Percentiles rank a stretch among this genome's conserved stretches.
Evolutionary conservation across 2,329 filamentous ascomycete species (phyloP).

Genomic region (Monosporascus ibericus): DNA sequence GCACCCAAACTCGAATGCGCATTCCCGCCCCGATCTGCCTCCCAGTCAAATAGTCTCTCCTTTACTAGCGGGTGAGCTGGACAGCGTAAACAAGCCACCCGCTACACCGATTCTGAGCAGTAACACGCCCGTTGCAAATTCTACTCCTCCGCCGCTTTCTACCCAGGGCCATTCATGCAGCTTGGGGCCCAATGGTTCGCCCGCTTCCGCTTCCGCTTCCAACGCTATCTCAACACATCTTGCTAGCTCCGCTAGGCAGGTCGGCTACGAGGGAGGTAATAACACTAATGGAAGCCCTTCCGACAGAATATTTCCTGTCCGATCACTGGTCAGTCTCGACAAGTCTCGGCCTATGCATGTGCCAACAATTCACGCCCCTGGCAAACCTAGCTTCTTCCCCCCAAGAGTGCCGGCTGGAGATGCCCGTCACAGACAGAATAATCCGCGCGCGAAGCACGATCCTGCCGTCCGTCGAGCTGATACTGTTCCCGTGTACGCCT

Average conservation of each 20-base stretch:
- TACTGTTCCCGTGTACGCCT: slow-evolving; percentile 7
- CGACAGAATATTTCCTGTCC: slow-evolving; percentile 73
- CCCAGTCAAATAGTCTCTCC: too few relatives aligned
- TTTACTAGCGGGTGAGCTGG: too few relatives aligned
- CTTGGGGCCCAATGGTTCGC: background rate
- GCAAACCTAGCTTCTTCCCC: slow-evolving; percentile 33
- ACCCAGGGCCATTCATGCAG: background rate
- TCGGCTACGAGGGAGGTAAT: slow-evolving; percentile 22
- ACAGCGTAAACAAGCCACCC: too few relatives aligned
- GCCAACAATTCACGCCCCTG: slow-evolving; percentile 26
- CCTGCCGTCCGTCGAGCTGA: slow-evolving; percentile 10
- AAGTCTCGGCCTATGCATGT: slow-evolving; percentile 31
- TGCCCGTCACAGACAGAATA: slow-evolving; percentile 26
- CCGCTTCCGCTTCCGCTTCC: slow-evolving; percentile 1
- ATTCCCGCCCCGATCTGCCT: too few relatives aligned
- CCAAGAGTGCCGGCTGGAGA: slow-evolving; percentile 21
- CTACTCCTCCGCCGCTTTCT: background rate
- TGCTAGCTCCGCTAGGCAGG: slow-evolving; percentile 34
- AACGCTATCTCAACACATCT: slow-evolving; percentile 36
- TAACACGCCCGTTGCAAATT: background rate
- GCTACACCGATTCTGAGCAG: background rate
- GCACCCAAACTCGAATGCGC: too few relatives aligned
- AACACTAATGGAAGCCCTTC: slow-evolving; percentile 27
- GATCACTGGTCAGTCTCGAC: slow-evolving; percentile 70
- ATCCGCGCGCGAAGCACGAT: slow-evolving; percentile 23